Evolutionary conservation across 2,329 filamentous ascomycete genomes (phyloP).

Genomic region (Fonsecaea multimorphosa): DNA sequence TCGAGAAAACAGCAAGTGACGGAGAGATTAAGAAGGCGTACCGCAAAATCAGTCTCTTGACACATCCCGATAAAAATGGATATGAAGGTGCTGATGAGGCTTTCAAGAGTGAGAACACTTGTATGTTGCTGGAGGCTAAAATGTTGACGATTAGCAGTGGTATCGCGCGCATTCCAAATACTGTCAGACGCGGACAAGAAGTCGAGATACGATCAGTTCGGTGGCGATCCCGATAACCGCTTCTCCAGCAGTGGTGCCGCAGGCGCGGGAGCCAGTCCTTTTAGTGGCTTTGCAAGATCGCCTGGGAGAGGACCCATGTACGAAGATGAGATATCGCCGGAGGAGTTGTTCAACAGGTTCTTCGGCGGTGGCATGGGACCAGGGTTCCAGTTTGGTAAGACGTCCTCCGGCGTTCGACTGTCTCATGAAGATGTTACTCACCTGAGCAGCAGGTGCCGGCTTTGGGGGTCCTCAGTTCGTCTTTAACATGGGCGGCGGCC

Average conservation of each 20-base stretch:
- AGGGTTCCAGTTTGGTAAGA: constrained; percentile 70
- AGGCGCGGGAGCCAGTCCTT: constrained; percentile 51
- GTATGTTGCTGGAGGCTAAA: not conserved
- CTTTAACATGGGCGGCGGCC: constrained; percentile 91
- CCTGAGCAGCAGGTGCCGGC: constrained; percentile 55
- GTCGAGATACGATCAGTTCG: constrained; percentile 83
- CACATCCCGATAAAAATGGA: constrained; percentile 98
- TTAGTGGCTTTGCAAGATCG: constrained; percentile 55
- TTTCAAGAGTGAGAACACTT: constrained; percentile 75
- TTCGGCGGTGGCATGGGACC: constrained; percentile 74
- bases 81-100: constrained; percentile 95
- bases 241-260: constrained; percentile 65
- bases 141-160: constrained; percentile 62
- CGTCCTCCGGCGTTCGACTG: constrained; percentile 16
- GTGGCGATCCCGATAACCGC: constrained; percentile 88
- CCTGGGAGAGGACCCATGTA: constrained; percentile 67
- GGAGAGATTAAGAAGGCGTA: constrained; percentile 97
- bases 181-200: constrained; percentile 94
- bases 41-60: constrained; percentile 88
- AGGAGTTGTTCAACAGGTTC: constrained; percentile 96
- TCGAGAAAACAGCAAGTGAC: constrained; percentile 73
- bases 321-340: constrained; percentile 91
- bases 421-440: constrained; percentile 15
- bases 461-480: constrained; percentile 90
- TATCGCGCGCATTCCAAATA: constrained; percentile 89